Conservation (phyloP, 2,329 filamentous ascomycete genomes). For the Beauveria brongniartii region DNA sequence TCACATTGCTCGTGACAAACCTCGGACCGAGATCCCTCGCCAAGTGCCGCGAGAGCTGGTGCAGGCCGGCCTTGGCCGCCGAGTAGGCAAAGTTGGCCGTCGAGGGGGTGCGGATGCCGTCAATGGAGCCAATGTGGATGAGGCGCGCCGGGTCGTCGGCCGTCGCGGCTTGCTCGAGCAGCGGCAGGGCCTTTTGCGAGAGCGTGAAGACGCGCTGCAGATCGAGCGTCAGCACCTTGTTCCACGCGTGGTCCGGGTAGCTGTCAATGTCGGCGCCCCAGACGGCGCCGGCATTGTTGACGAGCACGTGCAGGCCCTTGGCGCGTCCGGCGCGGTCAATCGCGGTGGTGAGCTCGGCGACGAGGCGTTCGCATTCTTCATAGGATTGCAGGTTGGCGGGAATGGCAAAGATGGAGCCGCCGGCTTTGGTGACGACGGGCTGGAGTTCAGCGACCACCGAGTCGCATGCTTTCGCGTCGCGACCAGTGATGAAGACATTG, state of each 20-base stretch:
- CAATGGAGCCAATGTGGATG: constrained; percentile 58
- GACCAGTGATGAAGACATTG: constrained; percentile 58
- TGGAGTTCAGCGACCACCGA: constrained; percentile 49
- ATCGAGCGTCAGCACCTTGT: constrained; percentile 54
- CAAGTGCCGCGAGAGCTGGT: constrained; percentile 53
- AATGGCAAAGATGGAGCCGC: constrained; percentile 46
- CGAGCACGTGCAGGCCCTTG: constrained; percentile 47
- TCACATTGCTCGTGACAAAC: constrained; percentile 56
- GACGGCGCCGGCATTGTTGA: constrained; percentile 59
- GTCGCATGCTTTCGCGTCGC: constrained; percentile 51
- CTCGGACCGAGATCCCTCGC: constrained; percentile 52
- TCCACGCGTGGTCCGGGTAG: constrained; percentile 52
- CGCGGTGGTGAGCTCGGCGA: constrained; percentile 34
- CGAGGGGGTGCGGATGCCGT: constrained; percentile 51
- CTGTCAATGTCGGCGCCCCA: constrained; percentile 54
- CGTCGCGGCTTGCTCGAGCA: constrained; percentile 43
- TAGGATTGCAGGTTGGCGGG: constrained; percentile 58
- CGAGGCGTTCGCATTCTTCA: constrained; percentile 45
- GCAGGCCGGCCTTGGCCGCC: constrained; percentile 55
- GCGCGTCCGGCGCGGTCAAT: constrained; percentile 31
- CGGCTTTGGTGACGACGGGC: constrained; percentile 29
- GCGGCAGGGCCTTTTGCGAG: constrained; percentile 51
- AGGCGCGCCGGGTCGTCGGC: constrained; percentile 43
- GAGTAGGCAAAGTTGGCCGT: constrained; percentile 54
- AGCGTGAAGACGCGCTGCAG: constrained; percentile 61